Evolutionary conservation across 2,329 filamentous ascomycete species (phyloP).

Genomic region (Claviceps pusilla): DNA sequence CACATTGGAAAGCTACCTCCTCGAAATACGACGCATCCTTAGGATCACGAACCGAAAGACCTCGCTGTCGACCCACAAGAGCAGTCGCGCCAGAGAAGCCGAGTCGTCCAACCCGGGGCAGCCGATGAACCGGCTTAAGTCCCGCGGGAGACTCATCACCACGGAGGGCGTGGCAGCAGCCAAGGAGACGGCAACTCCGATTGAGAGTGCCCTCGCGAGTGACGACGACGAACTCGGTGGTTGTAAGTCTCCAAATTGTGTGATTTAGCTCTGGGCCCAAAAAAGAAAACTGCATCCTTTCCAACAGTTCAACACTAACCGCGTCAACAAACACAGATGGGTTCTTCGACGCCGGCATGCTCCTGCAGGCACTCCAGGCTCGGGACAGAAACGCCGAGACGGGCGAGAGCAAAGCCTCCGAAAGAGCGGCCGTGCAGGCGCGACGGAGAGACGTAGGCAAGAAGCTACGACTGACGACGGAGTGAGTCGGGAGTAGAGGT

Average conservation of each 20-base stretch:
- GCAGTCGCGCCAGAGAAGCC: constrained; percentile 39
- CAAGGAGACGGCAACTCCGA: constrained; percentile 39
- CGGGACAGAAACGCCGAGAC: constrained; percentile 40
- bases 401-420: constrained; percentile 38
- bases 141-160: constrained; percentile 57
- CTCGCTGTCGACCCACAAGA: constrained; percentile 24
- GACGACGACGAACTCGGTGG: constrained; percentile 85
- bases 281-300: neutral
- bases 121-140: constrained; percentile 42
- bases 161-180: constrained; percentile 27
- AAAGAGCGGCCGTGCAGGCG: constrained; percentile 45
- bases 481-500: constrained; percentile 1
- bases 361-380: constrained; percentile 72
- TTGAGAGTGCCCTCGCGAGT: constrained; percentile 54
- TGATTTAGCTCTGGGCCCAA: neutral
- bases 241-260: constrained; percentile 47
- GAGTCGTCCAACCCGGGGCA: constrained; percentile 24
- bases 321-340: constrained; percentile 48
- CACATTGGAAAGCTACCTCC: constrained; percentile 74
- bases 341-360: constrained; percentile 94
- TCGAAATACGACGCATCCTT: constrained; percentile 78
- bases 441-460: constrained; percentile 56
- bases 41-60: constrained; percentile 45
- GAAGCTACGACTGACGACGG: constrained; percentile 38
- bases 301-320: constrained; percentile 12